Evolutionary conservation across 1,284 basidiomycete genomes (phyloP).

Genomic region (Melampsora americana): DNA sequence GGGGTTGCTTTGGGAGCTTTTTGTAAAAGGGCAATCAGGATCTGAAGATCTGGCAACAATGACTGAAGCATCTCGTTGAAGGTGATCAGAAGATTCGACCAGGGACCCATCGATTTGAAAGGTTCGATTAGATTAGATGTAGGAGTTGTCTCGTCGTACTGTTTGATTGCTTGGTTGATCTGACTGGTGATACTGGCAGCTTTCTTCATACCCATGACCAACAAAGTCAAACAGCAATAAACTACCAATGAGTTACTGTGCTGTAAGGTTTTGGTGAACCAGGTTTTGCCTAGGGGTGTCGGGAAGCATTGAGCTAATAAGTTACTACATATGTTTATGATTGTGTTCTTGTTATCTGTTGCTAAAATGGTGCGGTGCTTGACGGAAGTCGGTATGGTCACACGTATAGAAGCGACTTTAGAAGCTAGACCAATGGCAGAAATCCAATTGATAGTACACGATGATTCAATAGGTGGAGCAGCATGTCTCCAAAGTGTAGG

Average conservation of each 20-base stretch:
- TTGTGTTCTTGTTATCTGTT: constrained; percentile 1
- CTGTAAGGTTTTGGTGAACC: constrained; percentile 41
- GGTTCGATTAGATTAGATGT: neutral
- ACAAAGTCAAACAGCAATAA: constrained; percentile 23
- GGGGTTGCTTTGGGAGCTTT: constrained; percentile 7
- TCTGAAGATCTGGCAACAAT: constrained; percentile 36
- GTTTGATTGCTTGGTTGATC: constrained; percentile 13
- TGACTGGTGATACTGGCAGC: constrained; percentile 15
- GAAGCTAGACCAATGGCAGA: constrained; percentile 41
- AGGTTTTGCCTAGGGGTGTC: constrained; percentile 34
- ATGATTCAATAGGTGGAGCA: constrained; percentile 31
- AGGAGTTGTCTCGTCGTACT: neutral
- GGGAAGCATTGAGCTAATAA: constrained; percentile 43
- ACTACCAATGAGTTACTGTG: constrained; percentile 25
- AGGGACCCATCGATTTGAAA: constrained; percentile 8
- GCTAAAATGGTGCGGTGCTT: neutral
- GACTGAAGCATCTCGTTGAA: constrained; percentile 30
- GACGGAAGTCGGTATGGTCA: neutral
- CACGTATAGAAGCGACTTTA: constrained; percentile 32
- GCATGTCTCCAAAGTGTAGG: constrained; percentile 37
- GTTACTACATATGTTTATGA: constrained; percentile 26
- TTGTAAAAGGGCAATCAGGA: constrained; percentile 36
- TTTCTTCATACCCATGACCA: constrained; percentile 39
- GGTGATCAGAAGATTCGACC: constrained; percentile 16
- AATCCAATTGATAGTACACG: constrained; percentile 36